These are phyloP conservation scores for Aspergillus homomorphus DNA, from an alignment of 495 filamentous ascomycete genomes.

Conservation along the genomic window DNA sequence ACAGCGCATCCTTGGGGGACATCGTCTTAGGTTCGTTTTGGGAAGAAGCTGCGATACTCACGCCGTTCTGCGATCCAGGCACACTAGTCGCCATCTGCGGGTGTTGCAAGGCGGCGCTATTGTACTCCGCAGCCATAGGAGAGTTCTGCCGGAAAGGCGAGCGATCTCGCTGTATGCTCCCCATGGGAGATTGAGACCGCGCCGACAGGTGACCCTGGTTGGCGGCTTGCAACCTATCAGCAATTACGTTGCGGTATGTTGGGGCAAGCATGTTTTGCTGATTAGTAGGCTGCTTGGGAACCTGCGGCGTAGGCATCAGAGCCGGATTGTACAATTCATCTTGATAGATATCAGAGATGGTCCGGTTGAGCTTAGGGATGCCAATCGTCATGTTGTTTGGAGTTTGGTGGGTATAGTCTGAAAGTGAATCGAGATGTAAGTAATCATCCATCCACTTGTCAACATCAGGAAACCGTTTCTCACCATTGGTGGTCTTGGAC, in stretches of 20 bases:
- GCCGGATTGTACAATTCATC: constrained; percentile 82
- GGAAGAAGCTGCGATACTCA: constrained; percentile 27
- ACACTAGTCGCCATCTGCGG: constrained; percentile 39
- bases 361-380: constrained; percentile 78
- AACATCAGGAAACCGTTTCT: constrained; percentile 43
- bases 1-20: constrained; percentile 88
- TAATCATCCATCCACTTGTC: constrained; percentile 58
- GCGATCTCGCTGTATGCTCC: constrained; percentile 57
- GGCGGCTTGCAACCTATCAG: constrained; percentile 71
- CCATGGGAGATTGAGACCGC: constrained; percentile 53
- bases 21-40: constrained; percentile 71
- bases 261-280: constrained; percentile 47
- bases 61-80: constrained; percentile 35
- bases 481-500: constrained; percentile 49
- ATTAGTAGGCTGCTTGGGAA: constrained; percentile 34
- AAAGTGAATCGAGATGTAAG: constrained; percentile 55
- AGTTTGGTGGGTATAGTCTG: constrained; percentile 39
- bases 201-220: constrained; percentile 69
- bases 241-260: constrained; percentile 63
- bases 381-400: constrained; percentile 37
- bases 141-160: constrained; percentile 84
- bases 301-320: constrained; percentile 51
- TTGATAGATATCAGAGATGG: constrained; percentile 78
- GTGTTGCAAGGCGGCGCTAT: constrained; percentile 27
- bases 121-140: constrained; percentile 52